Evolutionary conservation across 306 rosid genomes (phyloP).

Genomic region (Boehmeria nivea): DNA sequence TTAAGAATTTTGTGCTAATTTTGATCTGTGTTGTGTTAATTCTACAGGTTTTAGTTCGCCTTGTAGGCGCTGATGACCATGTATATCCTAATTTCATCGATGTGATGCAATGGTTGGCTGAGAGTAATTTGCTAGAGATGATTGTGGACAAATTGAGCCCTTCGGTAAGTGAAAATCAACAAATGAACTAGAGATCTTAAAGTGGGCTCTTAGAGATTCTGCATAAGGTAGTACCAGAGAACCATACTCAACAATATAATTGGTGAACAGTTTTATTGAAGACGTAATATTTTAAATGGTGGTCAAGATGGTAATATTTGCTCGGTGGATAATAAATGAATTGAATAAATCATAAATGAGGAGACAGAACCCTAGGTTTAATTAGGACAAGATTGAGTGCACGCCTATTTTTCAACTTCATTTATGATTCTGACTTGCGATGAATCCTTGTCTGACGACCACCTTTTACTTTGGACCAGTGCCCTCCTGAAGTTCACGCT

Average conservation of each 20-base stretch:
- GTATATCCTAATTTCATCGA: constrained; percentile 88
- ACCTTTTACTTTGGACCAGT: constrained; percentile 42
- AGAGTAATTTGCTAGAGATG: constrained; percentile 94
- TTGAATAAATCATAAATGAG: not conserved
- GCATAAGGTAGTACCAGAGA: not conserved
- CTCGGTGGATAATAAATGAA: not conserved
- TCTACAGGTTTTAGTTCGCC: constrained; percentile 85
- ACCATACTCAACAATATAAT: not conserved
- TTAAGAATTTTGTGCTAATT: constrained; percentile 1
- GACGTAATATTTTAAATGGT: too few species aligned
- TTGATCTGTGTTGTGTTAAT: constrained; percentile 23
- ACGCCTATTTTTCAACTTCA: too few species aligned
- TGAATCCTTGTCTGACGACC: constrained; percentile 22
- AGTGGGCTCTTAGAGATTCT: too few species aligned
- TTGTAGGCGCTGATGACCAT: constrained; percentile 92
- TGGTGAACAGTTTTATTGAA: not conserved
- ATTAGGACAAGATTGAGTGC: not conserved
- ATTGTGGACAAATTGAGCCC: constrained; percentile 89
- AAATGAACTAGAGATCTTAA: too few species aligned
- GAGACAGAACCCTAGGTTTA: not conserved
- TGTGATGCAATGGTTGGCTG: constrained; percentile 97
- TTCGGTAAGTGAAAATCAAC: constrained; percentile 65
- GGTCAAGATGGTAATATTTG: not conserved
- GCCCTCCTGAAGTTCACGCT: constrained; percentile 91
- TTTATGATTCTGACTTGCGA: too few species aligned